Conservation (phyloP, 257 asterid genomes). For the Avicennia marina region DNA sequence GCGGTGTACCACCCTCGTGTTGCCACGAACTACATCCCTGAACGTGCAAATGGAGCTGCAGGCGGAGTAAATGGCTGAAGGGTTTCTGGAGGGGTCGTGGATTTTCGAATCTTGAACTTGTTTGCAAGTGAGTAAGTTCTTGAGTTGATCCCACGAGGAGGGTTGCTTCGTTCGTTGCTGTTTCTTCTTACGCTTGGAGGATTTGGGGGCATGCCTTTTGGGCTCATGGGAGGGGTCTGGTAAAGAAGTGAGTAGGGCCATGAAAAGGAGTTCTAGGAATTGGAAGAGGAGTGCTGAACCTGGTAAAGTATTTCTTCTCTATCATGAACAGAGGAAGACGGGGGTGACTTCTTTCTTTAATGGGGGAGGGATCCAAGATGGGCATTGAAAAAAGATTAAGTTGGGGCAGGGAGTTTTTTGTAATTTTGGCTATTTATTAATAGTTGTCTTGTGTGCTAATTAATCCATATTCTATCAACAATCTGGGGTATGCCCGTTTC, state of each 20-base stretch:
- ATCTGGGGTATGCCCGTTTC: no score
- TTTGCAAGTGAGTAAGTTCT: conserved; percentile 60
- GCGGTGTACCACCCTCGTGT: conserved; percentile 42
- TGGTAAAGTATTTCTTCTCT: no score
- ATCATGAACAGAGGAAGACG: no score
- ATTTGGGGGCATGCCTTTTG: no score
- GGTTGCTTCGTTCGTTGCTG: background rate
- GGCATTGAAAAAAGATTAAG: no score
- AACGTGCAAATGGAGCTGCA: conserved; percentile 53
- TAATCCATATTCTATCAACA: no score
- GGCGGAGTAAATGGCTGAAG: no score
- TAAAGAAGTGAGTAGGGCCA: no score
- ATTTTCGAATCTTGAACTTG: conserved; percentile 37
- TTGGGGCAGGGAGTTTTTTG: no score
- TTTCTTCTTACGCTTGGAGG: background rate
- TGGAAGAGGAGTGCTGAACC: background rate
- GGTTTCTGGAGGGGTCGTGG: conserved; percentile 55
- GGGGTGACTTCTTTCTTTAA: background rate
- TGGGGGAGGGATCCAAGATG: background rate
- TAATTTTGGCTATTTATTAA: no score
- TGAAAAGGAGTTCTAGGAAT: background rate
- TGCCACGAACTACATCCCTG: conserved; percentile 50
- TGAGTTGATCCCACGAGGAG: conserved; percentile 61
- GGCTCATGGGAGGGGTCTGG: no score
- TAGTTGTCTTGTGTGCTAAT: no score